These are phyloP conservation scores for Boletus mariae DNA, from an alignment of 1,284 basidiomycete genomes.

Conservation along the genomic window DNA sequence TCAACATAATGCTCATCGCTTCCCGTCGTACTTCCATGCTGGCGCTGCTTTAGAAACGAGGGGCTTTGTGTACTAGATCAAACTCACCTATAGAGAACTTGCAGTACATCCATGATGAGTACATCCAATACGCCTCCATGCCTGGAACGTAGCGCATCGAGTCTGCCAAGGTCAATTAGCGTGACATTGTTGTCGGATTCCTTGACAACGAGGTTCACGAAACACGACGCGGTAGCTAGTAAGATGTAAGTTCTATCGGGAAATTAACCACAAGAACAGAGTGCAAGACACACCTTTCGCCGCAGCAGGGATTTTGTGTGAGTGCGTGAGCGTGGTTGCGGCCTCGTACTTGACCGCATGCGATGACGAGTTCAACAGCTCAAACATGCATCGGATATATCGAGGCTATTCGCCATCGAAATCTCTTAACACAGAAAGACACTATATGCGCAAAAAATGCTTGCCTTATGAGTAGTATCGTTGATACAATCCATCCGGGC, in stretches of 20 bases:
- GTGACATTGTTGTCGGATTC: constrained; percentile 99
- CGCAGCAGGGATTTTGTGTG: constrained; percentile 91
- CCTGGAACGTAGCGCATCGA: constrained; percentile 80
- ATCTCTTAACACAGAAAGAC: constrained; percentile 7
- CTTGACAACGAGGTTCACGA: constrained; percentile 89
- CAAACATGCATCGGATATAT: constrained; percentile 93
- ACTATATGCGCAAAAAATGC: constrained; percentile 25
- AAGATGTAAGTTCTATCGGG: not conserved
- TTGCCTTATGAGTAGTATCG: constrained; percentile 76
- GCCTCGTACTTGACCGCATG: constrained; percentile 99
- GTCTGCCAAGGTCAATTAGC: constrained; percentile 93
- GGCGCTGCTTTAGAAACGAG: constrained; percentile 47
- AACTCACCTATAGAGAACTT: constrained; percentile 75
- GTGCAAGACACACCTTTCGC: constrained; percentile 73
- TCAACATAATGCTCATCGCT: constrained; percentile 86
- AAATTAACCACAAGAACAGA: not conserved
- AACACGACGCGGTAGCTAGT: constrained; percentile 82
- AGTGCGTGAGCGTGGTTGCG: constrained; percentile 91
- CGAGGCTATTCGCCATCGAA: constrained; percentile 53
- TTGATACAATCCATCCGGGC: constrained; percentile 88
- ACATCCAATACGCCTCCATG: constrained; percentile 91
- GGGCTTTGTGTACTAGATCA: not conserved
- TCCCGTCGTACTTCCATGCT: constrained; percentile 98
- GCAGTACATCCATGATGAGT: constrained; percentile 94
- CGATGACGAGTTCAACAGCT: constrained; percentile 87